Evolutionary conservation across 2,329 filamentous ascomycete genomes (phyloP), one percentile per base, ranked within the genome.

Genomic region (Aspergillus udagawae): DNA sequence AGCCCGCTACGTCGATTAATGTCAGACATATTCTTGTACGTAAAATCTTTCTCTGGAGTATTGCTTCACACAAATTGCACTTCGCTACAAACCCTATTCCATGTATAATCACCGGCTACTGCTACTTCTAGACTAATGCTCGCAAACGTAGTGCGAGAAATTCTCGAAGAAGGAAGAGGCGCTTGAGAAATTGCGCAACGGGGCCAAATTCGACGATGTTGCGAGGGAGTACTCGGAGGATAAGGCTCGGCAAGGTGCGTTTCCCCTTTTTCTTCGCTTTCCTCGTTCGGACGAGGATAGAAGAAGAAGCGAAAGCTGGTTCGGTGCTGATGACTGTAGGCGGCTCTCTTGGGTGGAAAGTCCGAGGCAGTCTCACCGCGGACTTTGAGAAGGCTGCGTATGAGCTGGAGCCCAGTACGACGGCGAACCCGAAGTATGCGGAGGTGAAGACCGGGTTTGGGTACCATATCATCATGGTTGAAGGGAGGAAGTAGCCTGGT

Each of bases 381-480:
- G 81, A 81, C 7, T 88, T 87, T 66, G 84, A 86, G 63, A 83
- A 84, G 60, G 81, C 81, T 7, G 85, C 85, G 21, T 87, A 83
- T 69, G 83, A 84, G 25, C 72, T 88, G 25, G 83, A 86, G 67
- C 75, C 80, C 0, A 86, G 83, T 64, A 83, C 83, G 35, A 86
- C 82, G 41, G 78, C 66, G n/a, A 85, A 77, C 63, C 85, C 85
- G 1, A 85, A 84, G 68, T 83, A 80, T 70, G 83, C 71, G 1
- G 85, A 87, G 71, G 81, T 81, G 49, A 87, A 86, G 76, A 86
- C 85, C 8, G 77, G 77, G 14, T 82, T 85, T 72, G 85, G 85
- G n/a, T 88, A 87, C 75, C 85, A 87, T 72, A 82, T 88, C 62
- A 80, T 87, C 53, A 87, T 87, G 84, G 83, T 87, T 3, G 85